phyloP scores from a whole-genome alignment of 495 filamentous ascomycete genomes.

The Sabuloglossum arenarium region DNA sequence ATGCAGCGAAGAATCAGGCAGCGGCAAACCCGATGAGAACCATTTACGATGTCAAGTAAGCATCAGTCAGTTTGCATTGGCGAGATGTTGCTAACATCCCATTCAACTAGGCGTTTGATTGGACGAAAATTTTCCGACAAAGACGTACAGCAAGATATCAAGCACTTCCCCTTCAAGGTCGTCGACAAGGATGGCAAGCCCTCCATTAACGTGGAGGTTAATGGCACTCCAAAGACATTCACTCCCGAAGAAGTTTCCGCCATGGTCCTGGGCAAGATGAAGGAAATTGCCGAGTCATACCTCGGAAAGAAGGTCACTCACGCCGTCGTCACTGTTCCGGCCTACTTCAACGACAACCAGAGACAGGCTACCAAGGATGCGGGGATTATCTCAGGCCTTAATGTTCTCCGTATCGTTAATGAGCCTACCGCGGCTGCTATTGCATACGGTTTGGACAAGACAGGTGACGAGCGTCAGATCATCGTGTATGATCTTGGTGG shows the following conservation, averaged over 20 bases:
- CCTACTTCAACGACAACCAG: slow-evolving; percentile 99
- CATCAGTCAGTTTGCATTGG: slow-evolving; percentile 8
- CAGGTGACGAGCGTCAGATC: slow-evolving; percentile 68
- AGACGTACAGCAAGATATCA: slow-evolving; percentile 64
- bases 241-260: slow-evolving; percentile 76
- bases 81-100: slow-evolving; percentile 11
- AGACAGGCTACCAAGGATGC: slow-evolving; percentile 97
- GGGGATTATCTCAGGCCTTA: slow-evolving; percentile 82
- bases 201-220: slow-evolving; percentile 54
- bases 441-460: slow-evolving; percentile 77
- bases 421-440: slow-evolving; percentile 79
- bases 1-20: slow-evolving; percentile 99
- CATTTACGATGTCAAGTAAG: slow-evolving; percentile 86
- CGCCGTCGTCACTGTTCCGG: slow-evolving; percentile 92
- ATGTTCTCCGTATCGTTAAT: slow-evolving; percentile 95
- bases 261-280: slow-evolving; percentile 88
- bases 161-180: slow-evolving; percentile 85
- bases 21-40: slow-evolving; percentile 77
- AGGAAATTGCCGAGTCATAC: slow-evolving; percentile 87
- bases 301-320: slow-evolving; percentile 89
- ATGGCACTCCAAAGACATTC: slow-evolving; percentile 51
- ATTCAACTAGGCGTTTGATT: slow-evolving; percentile 48
- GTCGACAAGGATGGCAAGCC: slow-evolving; percentile 67
- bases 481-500: slow-evolving; percentile 97
- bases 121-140: slow-evolving; percentile 77